Base-by-base conservation (phyloP, 768 basidiomycete species). In the Termitomyces eurrhizus region DNA sequence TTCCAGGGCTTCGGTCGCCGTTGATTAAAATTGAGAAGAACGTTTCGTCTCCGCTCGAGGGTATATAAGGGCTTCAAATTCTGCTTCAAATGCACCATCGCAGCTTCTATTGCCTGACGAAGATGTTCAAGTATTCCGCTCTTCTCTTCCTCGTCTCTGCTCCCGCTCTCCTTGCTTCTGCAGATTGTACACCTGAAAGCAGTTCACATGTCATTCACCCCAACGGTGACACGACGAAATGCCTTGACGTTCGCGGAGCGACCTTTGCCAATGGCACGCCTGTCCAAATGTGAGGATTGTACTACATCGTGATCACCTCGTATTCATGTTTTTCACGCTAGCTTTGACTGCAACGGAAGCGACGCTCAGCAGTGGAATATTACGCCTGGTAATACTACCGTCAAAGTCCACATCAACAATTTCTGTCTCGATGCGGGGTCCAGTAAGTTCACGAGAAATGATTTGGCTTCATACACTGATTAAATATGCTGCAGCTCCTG, bases 371-470 rank as follows among this genome's bases (percentile, higher is more conserved):
- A 67, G 33, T 76, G 75, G 74, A 18, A 67, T 13, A 64, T 75
- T 16, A 63, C 52, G 18, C 54, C 62, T 24, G 74, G 69, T 16
- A 60, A 53, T 16, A 73, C 71, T 32, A 68, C 68, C 39, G 66
- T 73, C 49, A 64, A 64, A 51, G 45, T 75, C 5, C 67, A 69
- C 7, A 72, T 68, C 1, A 70, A 71, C 1, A 70, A 71, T n/a
- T 76, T 73, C 59, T 75, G 75, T 53, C 67, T 76, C 37, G 75
- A 76, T 52, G 72, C 75, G 21, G 73, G 73, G 2, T 68, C 72
- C 12, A 64, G 73, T 73, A 57, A 35, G 58, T 60, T 57, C 33
- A 45, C 53, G 66, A 41, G 5, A 41, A 26, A 53, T 9, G 4
- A 54, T 26, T 18, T 4, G 29, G 8, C n/a, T 13, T 29, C 12